These are phyloP conservation scores for Aureobasidium sp. DNA, from an alignment of 2,329 filamentous ascomycete genomes.

Conservation along the genomic window DNA sequence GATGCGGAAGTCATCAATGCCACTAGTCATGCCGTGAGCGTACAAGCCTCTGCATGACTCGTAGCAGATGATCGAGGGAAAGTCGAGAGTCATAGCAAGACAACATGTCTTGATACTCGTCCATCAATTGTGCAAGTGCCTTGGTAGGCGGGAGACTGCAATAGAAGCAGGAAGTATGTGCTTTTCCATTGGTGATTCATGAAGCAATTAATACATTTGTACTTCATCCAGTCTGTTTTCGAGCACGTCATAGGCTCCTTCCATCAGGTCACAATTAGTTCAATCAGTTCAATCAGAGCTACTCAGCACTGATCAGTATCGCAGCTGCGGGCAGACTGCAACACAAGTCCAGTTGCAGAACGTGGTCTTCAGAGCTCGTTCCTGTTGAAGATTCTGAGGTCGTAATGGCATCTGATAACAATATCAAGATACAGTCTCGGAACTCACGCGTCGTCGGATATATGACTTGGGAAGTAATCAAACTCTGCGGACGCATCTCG, in stretches of 20 bases:
- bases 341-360: neutral
- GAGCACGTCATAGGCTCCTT: neutral
- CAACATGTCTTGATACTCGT: neutral
- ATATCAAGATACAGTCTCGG: neutral
- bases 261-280: neutral
- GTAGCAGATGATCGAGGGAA: neutral
- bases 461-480: neutral
- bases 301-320: neutral
- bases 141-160: neutral
- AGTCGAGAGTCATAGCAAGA: neutral
- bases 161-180: neutral
- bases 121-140: neutral
- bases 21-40: neutral
- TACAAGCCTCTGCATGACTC: neutral
- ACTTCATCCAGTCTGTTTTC: neutral
- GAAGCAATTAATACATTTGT: neutral
- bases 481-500: neutral
- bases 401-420: neutral
- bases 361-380: neutral
- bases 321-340: neutral
- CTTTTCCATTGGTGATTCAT: neutral
- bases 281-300: no score
- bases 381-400: neutral
- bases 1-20: constrained; percentile 1
- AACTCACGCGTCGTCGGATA: neutral